A percentile compares a stretch with the other conserved stretches of the same genome.
phyloP scores from a whole-genome alignment of 495 filamentous ascomycete species.

The Neurospora pannonica region DNA sequence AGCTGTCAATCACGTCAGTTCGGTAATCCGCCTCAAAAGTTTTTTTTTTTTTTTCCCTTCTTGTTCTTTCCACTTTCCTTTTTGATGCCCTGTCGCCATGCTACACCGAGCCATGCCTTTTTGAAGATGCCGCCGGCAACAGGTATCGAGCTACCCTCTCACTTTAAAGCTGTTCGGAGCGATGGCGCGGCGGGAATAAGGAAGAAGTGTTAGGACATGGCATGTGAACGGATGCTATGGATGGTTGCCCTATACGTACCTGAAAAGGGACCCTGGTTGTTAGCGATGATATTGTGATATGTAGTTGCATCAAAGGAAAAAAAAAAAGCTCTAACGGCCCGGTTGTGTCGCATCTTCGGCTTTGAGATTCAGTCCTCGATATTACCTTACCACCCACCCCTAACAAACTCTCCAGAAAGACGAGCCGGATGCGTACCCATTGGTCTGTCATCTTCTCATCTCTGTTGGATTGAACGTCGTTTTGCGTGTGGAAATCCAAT shows the following conservation, averaged over 20 bases:
- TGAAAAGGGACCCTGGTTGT: neutral
- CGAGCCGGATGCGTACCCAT: neutral
- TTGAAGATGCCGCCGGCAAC: neutral
- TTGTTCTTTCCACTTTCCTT: neutral
- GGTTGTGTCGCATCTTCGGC: neutral
- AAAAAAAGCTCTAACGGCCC: neutral
- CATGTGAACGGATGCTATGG: neutral
- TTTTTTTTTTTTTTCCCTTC: neutral
- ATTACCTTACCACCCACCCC: neutral
- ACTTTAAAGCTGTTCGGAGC: neutral
- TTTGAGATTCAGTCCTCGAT: neutral
- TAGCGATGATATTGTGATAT: neutral
- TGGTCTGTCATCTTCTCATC: neutral
- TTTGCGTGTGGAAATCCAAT: neutral
- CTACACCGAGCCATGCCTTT: neutral
- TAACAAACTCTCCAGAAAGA: neutral
- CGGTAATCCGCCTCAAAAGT: neutral
- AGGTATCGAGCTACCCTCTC: neutral
- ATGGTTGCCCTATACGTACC: neutral
- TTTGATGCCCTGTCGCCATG: neutral
- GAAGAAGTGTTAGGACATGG: neutral
- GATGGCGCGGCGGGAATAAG: neutral
- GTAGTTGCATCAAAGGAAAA: neutral
- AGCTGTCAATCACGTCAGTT: neutral
- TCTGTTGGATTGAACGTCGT: neutral